Percentiles rank a stretch among this genome's conserved stretches.
These are phyloP conservation scores for Phalaenopsis equestris DNA, from an alignment of 106 monocot genomes.

Conservation along the genomic window DNA sequence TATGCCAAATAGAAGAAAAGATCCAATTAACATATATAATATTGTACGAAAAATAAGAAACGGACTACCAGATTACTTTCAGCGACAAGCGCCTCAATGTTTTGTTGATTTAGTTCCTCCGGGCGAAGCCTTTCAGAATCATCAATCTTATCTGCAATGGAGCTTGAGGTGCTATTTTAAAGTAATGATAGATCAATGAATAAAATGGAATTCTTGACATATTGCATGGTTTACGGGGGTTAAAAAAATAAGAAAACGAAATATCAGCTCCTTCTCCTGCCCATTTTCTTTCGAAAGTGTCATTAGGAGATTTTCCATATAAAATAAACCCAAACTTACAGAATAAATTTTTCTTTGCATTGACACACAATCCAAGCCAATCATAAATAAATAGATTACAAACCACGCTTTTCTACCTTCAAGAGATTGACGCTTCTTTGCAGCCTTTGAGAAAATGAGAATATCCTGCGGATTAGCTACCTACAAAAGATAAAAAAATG, in stretches of 20 bases:
- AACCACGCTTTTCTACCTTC: conserved; percentile 30
- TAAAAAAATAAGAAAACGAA: neutral
- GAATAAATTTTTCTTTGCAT: neutral
- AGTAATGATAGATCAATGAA: neutral
- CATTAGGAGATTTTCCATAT: neutral
- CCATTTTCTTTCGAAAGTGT: neutral
- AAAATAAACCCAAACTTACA: neutral
- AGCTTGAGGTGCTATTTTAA: neutral
- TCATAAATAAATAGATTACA: neutral
- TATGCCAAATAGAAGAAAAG: too few species aligned
- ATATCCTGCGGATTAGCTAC: conserved; percentile 99
- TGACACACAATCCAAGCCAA: neutral
- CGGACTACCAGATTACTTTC: conserved; percentile 89
- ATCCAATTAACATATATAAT: too few species aligned
- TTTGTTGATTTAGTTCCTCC: conserved; percentile 98
- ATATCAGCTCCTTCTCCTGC: neutral
- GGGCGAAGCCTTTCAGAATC: conserved; percentile 84
- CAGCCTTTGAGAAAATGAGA: conserved; percentile 95
- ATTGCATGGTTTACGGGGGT: neutral
- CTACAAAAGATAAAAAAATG: conserved; percentile 23
- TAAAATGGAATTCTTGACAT: neutral
- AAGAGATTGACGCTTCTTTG: conserved; percentile 73
- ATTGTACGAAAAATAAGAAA: neutral
- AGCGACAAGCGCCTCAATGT: conserved; percentile 94
- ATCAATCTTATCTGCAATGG: conserved; percentile 53